Conservation (phyloP, 768 basidiomycete species). For the Lactarius pseudohatsudake region DNA sequence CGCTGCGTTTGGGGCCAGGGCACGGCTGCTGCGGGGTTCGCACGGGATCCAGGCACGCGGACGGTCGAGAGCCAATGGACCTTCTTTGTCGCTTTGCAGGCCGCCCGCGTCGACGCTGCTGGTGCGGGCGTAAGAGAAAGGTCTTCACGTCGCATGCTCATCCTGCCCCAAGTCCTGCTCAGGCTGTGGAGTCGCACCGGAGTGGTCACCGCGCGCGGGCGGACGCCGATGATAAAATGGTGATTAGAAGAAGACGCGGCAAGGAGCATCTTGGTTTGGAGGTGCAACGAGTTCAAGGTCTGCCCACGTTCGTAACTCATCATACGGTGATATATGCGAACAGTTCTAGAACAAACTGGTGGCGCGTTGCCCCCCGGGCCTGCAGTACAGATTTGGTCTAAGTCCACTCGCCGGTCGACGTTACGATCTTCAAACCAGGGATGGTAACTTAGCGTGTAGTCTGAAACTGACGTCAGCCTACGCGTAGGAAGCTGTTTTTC, state of each 20-base stretch:
- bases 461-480: not conserved
- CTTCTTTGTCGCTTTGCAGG: not conserved
- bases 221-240: not conserved
- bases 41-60: constrained; percentile 2
- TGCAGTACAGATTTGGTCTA: not conserved
- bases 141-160: not conserved
- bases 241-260: not conserved
- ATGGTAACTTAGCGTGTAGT: not conserved
- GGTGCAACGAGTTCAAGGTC: not conserved
- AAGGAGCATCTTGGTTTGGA: constrained; percentile 4
- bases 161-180: constrained; percentile 16
- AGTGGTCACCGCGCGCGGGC: constrained; percentile 15
- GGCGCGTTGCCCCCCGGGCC: not conserved
- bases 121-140: not conserved
- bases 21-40: not conserved
- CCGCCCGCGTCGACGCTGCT: not conserved
- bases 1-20: not conserved
- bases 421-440: not conserved
- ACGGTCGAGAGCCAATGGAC: constrained; percentile 2
- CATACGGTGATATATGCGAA: not conserved
- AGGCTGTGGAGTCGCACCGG: constrained; percentile 3
- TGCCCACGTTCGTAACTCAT: not conserved
- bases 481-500: not conserved
- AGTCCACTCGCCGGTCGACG: not conserved
- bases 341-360: constrained; percentile 6